Conservation (phyloP, 2,329 filamentous ascomycete species). For the Pseudogymnoascus sp. region DNA sequence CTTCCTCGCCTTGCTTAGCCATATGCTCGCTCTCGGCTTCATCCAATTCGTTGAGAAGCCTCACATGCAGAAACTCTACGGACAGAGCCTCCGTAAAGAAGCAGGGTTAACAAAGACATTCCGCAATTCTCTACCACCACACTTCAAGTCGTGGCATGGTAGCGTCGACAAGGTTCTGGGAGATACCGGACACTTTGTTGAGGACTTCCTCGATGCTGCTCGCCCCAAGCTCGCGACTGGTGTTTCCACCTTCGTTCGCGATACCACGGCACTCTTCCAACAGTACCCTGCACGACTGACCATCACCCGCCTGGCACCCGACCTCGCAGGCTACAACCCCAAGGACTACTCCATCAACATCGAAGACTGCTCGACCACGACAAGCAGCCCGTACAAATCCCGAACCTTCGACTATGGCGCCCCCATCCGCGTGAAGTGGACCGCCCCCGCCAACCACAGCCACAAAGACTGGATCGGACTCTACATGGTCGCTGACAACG, state of each 20-base stretch:
- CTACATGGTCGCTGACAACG: slow-evolving; percentile 93
- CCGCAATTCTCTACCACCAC: slow-evolving; percentile 74
- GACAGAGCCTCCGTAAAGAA: slow-evolving; percentile 71
- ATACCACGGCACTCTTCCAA: slow-evolving; percentile 82
- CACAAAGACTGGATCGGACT: slow-evolving; percentile 93
- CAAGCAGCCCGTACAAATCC: slow-evolving; percentile 49
- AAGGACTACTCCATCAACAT: slow-evolving; percentile 74
- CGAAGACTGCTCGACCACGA: slow-evolving; percentile 49
- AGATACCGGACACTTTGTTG: slow-evolving; percentile 79
- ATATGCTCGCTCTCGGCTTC: slow-evolving; percentile 77
- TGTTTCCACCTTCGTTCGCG: slow-evolving; percentile 78
- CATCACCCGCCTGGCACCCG: slow-evolving; percentile 69
- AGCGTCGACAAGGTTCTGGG: slow-evolving; percentile 83
- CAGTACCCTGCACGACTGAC: slow-evolving; percentile 81
- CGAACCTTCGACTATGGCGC: slow-evolving; percentile 81
- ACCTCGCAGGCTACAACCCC: slow-evolving; percentile 71
- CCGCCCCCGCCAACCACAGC: slow-evolving; percentile 76
- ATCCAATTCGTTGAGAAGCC: slow-evolving; percentile 91
- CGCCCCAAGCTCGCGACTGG: slow-evolving; percentile 79
- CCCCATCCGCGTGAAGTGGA: slow-evolving; percentile 85
- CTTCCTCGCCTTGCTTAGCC: slow-evolving; percentile 75
- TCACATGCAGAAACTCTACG: slow-evolving; percentile 98
- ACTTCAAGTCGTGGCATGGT: slow-evolving; percentile 74
- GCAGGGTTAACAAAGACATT: slow-evolving; percentile 90
- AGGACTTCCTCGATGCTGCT: slow-evolving; percentile 80